A percentile compares a stretch with the other conserved stretches of the same genome.
phyloP scores from a whole-genome alignment of 495 filamentous ascomycete species.

The Tetracladium setigerum region DNA sequence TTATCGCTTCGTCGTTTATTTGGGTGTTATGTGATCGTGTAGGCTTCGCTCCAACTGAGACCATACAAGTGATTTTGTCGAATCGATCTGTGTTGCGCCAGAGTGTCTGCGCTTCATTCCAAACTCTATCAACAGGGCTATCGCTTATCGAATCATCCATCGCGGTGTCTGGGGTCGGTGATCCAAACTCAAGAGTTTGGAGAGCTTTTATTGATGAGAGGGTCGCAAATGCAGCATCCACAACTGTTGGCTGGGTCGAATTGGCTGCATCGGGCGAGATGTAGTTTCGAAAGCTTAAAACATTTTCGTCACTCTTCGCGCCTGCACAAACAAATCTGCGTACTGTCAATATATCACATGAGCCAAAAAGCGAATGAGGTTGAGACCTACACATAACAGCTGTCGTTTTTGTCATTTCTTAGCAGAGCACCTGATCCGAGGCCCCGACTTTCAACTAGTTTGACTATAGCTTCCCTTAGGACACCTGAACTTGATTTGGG shows the following conservation, averaged over 20 bases:
- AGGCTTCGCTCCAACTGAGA: constrained; percentile 31
- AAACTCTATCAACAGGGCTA: constrained; percentile 26
- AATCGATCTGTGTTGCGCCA: constrained; percentile 14
- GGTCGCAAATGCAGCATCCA: constrained; percentile 33
- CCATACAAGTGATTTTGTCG: constrained; percentile 26
- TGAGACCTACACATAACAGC: background rate
- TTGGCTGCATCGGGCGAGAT: background rate
- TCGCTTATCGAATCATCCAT: constrained; percentile 33
- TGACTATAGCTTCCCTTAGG: background rate
- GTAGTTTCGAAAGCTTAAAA: constrained; percentile 29
- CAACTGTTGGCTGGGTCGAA: constrained; percentile 24
- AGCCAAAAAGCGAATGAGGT: background rate
- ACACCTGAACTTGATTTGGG: background rate
- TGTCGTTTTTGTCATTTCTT: background rate
- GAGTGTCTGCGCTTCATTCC: constrained; percentile 26
- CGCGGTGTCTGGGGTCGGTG: constrained; percentile 20
- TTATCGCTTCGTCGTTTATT: constrained; percentile 10
- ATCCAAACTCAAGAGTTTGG: constrained; percentile 27
- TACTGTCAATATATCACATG: background rate
- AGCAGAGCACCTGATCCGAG: background rate
- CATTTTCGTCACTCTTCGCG: constrained; percentile 20
- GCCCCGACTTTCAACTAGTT: background rate
- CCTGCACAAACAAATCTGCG: constrained; percentile 36
- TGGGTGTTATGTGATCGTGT: constrained; percentile 17
- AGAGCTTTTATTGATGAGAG: constrained; percentile 30